A percentile compares a stretch with the other conserved stretches of the same genome.
These are phyloP conservation scores for Endoconidiophora laricicola DNA, from an alignment of 2,329 filamentous ascomycete genomes.

Conservation along the genomic window DNA sequence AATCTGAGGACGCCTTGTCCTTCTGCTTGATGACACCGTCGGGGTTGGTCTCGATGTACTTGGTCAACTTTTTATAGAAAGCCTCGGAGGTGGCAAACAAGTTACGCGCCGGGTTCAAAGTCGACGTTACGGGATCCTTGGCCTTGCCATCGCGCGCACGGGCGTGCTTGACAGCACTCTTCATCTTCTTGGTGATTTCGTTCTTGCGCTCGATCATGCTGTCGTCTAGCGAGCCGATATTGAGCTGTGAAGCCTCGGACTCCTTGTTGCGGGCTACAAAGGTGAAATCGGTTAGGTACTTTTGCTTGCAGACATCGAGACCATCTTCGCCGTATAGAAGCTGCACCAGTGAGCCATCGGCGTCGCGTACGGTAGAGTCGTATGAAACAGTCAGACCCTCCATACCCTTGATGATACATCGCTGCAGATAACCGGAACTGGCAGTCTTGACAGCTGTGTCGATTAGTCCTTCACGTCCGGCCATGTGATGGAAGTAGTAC, in stretches of 20 bases:
- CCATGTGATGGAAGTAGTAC: slow-evolving; percentile 99
- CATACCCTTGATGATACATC: slow-evolving; percentile 97
- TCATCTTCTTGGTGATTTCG: slow-evolving; percentile 60
- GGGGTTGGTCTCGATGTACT: slow-evolving; percentile 65
- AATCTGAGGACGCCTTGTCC: slow-evolving; percentile 19
- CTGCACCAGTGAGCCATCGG: slow-evolving; percentile 83
- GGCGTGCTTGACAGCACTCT: slow-evolving; percentile 60
- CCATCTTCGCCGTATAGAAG: slow-evolving; percentile 96
- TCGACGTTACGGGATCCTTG: slow-evolving; percentile 58
- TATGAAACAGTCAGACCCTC: slow-evolving; percentile 86
- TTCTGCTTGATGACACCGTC: slow-evolving; percentile 35
- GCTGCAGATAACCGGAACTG: slow-evolving; percentile 85
- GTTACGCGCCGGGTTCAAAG: slow-evolving; percentile 59
- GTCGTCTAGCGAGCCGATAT: slow-evolving; percentile 38
- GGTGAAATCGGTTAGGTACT: slow-evolving; percentile 75
- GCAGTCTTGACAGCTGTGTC: slow-evolving; percentile 98
- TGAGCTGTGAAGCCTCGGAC: slow-evolving; percentile 62
- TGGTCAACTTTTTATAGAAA: slow-evolving; percentile 56
- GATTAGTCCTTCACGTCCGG: slow-evolving; percentile 91
- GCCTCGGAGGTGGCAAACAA: slow-evolving; percentile 79
- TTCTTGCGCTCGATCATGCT: slow-evolving; percentile 35
- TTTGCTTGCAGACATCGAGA: slow-evolving; percentile 84
- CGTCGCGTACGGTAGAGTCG: slow-evolving; percentile 83
- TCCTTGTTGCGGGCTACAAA: slow-evolving; percentile 77
- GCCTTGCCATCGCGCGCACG: slow-evolving; percentile 37